Evolutionary conservation across 1,284 basidiomycete species (phyloP), one percentile per base, ranked within the genome.

Genomic region (Ceratobasidium sp.): DNA sequence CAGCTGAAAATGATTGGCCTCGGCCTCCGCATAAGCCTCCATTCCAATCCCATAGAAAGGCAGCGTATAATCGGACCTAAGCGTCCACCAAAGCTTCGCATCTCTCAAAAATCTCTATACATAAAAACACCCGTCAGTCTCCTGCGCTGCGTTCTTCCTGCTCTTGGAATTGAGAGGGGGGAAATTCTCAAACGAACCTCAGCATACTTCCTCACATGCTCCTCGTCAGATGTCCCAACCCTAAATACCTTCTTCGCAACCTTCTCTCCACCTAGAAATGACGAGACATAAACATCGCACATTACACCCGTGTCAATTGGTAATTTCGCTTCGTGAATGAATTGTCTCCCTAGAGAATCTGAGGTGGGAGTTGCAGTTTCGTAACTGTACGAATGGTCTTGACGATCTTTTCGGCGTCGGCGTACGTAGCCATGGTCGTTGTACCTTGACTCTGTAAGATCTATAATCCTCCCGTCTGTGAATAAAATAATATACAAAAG

Each of bases 21-120:
- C 16, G 14, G 35, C 30, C 28, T 18, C 28, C 58, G 16, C 54
- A 44, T 16, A 43, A 21, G 44, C 26, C 41, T 58, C 55, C 66
- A 70, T 58, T 21, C 66, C 66, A 58, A 70, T 49, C n/a, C 66
- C 66, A 58, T 70, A 70, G 30, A 70, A 70, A 2, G 52, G 66
- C n/a, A 70, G 30, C 16, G 66, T 70, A 44, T 70, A 58, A 21
- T 70, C 66, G n/a, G 52, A 70, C 55, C 41, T 57, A 9, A 70
- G 46, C 26, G 41, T 18, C 9, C 18, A 7, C 66, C 54, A 70
- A n/a, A 70, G 35, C 26, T 58, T 32, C 14, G 66, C 66, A 38
- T 57, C 30, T n/a, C 66, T 26, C 11, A 58, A 21, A 30, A 70
- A 58, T 28, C 52, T 23, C 66, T 57, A 28, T 4, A 26, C 47